Evolutionary conservation across 2,329 filamentous ascomycete genomes (phyloP), one percentile per base, ranked within the genome.

Genomic region (Xylaria sp.): DNA sequence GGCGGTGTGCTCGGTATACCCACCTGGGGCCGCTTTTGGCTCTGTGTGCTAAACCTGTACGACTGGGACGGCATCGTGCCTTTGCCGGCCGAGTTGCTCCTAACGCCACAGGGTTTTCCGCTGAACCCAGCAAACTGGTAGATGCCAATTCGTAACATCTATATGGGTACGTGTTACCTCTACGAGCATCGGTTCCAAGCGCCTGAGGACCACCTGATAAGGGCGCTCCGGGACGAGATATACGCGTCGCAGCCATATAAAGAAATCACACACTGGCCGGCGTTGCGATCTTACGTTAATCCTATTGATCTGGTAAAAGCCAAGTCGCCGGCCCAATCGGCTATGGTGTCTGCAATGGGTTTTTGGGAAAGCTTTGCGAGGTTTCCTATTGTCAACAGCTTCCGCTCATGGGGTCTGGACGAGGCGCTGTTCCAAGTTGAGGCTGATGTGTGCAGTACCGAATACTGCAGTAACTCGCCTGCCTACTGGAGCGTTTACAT

Each of bases 61-160:
- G 21, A 53, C 9, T 58, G 55, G 55, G 55, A 58, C 15, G 55
- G 55, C n/a, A 52, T 58, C n/a, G n/a, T 58, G 3, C 55, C 55
- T 44, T 19, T 58, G n/a, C 46, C 47, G 10, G 29, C 55, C 3
- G 55, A 58, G 21, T 3, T 51, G 9, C 38, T 53, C 11, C 48
- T 58, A 19, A 43, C 55, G 7, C 55, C 55, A 19, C 5, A 9
- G 8, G 15, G 13, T 6, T 46, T 52, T n/a, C 55, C 38, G 4
- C 29, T 52, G 7, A 52, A 58, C 55, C 55, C 55, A 10, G 55
- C 37, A 2, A 51, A 51, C 11, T 58, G 48, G 55, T 58, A 48
- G 55, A 51, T 58, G 46, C 55, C 46, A 4, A 51, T 58, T 17
- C 55, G 55, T 31, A 58, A 58, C 10, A 43, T 58, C 21, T 58